Base-by-base conservation (phyloP, 202 grass and related monocot species). In the Panicum hallii region DNA sequence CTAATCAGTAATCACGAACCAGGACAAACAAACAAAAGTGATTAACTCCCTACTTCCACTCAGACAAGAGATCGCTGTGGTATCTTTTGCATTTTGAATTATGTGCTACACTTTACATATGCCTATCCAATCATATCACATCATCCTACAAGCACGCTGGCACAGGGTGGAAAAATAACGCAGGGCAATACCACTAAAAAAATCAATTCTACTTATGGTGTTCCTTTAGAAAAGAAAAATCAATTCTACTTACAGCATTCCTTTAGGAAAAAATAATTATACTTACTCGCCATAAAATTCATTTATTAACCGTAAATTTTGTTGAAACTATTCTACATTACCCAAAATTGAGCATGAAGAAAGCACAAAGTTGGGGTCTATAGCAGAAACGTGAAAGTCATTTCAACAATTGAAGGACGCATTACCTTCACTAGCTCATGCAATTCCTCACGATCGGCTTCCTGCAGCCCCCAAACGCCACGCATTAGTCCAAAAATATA, bases 341-440 rank as follows among this genome's bases (percentile, higher is more conserved):
- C 63, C 20, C 38, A 71, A 58, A 86, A 12, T 62, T 46, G 67
- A 56, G 13, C 22, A 79, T 48, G 12, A 64, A 9, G 5, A 52
- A 65, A 61, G 28, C 12, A 72, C 22, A 77, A 38, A 57, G 9
- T 71, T 47, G 50, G 38, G 19, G 67, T 53, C 12, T 11, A 53
- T 49, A 53, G 36, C 14, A 30, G 17, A 47, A 53, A 47, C 5
- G 13, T 53, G 50, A 53, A 13, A 83, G 69, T 67, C 67, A 63
- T 76, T 77, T 26, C 56, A 85, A 49, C 16, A 44, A 30, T 30
- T 74, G 11, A 71, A 78, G 26, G 75, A 63, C 36, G 85, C 77
- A 57, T 68, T 87, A 87, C 84, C 89, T 87, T 92, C 67, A 79
- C 63, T 42, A 93, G 73, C 55, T 86, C 82, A 74, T 75, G 83